Evolutionary conservation across 2,329 filamentous ascomycete genomes (phyloP).

Genomic region (Malbranchea zuffiana): DNA sequence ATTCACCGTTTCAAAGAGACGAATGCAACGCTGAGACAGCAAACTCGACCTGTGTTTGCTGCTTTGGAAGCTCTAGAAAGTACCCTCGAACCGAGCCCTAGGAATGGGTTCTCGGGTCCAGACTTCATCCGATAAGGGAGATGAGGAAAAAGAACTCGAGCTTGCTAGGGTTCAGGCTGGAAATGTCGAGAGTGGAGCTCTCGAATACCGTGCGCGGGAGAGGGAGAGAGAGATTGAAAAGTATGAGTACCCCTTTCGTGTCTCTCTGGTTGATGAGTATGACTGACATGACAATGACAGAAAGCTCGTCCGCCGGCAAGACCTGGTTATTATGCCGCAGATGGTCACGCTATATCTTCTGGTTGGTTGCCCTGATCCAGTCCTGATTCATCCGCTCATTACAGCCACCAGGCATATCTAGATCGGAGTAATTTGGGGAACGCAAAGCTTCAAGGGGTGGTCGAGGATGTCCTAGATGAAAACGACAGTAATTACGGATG

Average conservation of each 20-base stretch:
- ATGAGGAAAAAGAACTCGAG: slow-evolving; percentile 1
- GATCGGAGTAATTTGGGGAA: slow-evolving; percentile 15
- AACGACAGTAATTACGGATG: slow-evolving; percentile 12
- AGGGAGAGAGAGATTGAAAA: slow-evolving; percentile 10
- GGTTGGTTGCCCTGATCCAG: slow-evolving; percentile 4
- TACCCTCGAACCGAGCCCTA: too few species aligned
- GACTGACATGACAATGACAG: slow-evolving; percentile 3
- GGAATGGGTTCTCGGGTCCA: too few species aligned
- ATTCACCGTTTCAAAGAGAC: too few species aligned
- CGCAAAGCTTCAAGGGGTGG: slow-evolving; percentile 13
- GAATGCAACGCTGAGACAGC: too few species aligned
- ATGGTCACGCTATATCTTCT: slow-evolving; percentile 12
- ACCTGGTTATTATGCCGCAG: slow-evolving; percentile 15
- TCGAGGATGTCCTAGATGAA: slow-evolving; percentile 9
- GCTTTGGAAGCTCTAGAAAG: too few species aligned
- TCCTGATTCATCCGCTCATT: not conserved
- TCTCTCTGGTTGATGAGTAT: not conserved
- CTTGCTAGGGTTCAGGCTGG: not conserved
- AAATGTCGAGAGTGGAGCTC: not conserved
- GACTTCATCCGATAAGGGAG: slow-evolving; percentile 4
- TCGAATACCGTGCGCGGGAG: not conserved
- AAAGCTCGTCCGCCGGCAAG: slow-evolving; percentile 14
- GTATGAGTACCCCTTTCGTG: slow-evolving; percentile 1
- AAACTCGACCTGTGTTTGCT: too few species aligned
- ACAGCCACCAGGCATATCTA: slow-evolving; percentile 11